Base-by-base conservation (phyloP, 257 asterid species). In the Salvia rosmarinus region DNA sequence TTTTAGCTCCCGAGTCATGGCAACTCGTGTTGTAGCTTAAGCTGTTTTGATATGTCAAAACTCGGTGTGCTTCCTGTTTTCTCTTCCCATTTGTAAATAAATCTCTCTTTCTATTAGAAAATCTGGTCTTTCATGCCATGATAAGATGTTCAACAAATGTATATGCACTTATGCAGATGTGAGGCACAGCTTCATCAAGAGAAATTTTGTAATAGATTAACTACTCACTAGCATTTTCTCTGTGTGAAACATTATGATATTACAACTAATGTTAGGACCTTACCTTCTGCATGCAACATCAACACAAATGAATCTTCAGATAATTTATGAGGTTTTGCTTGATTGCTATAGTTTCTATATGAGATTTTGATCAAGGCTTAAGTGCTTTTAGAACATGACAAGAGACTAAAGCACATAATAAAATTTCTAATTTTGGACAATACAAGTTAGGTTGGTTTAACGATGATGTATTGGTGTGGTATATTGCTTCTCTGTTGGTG, bases 271-370 rank as follows among this genome's bases (percentile, higher is more conserved):
- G 17, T 30, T 28, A 70, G n/a, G 32, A 42, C 2, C 56, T 0
- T 70, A 7, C 44, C 66, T 21, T 25, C 5, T 3, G 14, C 30
- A 16, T 58, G 75, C 37, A 14, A 25, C 62, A 70, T 40, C 44
- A 57, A 9, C 13, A 34, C 56, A 30, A n/a, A 44, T 71, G 63
- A 61, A 32, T 47, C 39, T 11, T 54, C 39, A 37, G 19, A 68
- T 4, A 39, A n/a, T 13, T 54, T 9, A 69, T 62, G 32, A 19
- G 13, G 12, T 69, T 68, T 52, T 39, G 21, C 64, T 13, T 35
- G 39, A 3, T 50, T 11, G 35, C 62, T 50, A 6, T 35, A 35
- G 46, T 54, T 34, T 54, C 61, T 30, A 19, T 17, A 19, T 35
- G 21, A n/a, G 63, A 50, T 50, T 25, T 8, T 65, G 14, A 20